Percentiles rank a stretch among this genome's conserved stretches.
These are phyloP conservation scores for Alternaria novae-zelandiae DNA, from an alignment of 2,329 filamentous ascomycete species.

Conservation along the genomic window DNA sequence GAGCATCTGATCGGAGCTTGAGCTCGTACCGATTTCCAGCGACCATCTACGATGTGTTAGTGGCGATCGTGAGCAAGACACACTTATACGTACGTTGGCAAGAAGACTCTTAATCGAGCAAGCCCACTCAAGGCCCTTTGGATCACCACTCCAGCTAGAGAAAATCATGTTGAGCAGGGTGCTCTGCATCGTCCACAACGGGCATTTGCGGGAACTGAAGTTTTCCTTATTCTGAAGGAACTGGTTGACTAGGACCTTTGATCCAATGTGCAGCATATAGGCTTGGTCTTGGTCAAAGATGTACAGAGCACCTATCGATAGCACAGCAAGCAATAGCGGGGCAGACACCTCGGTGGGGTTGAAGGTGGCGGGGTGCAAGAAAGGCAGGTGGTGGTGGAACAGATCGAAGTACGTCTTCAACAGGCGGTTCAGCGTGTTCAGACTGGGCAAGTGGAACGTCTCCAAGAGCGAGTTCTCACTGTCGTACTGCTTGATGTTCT, in stretches of 20 bases:
- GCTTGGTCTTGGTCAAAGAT: slow-evolving; percentile 97
- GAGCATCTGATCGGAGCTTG: slow-evolving; percentile 88
- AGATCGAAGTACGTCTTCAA: slow-evolving; percentile 95
- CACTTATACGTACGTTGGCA: slow-evolving; percentile 64
- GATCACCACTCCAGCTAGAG: slow-evolving; percentile 97
- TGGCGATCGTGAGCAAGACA: not conserved
- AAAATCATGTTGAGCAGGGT: slow-evolving; percentile 98
- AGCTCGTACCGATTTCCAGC: slow-evolving; percentile 95
- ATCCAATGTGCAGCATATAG: slow-evolving; percentile 96
- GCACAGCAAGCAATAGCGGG: slow-evolving; percentile 82
- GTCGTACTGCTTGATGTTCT: slow-evolving; percentile 83
- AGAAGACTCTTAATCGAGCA: slow-evolving; percentile 98
- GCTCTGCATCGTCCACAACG: slow-evolving; percentile 97
- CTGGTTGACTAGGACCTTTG: slow-evolving; percentile 95
- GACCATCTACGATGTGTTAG: slow-evolving; percentile 68
- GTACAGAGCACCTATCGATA: slow-evolving; percentile 95
- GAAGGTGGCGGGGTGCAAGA: slow-evolving; percentile 92
- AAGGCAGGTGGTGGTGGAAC: slow-evolving; percentile 96
- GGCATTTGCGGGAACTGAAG: slow-evolving; percentile 97
- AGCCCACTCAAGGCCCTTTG: slow-evolving; percentile 97
- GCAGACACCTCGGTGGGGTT: slow-evolving; percentile 79
- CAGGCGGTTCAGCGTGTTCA: slow-evolving; percentile 85
- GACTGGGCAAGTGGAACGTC: slow-evolving; percentile 84
- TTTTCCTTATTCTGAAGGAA: slow-evolving; percentile 98
- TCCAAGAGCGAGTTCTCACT: slow-evolving; percentile 82